Base-by-base conservation (phyloP, 371 early-diverging fungal species). In the Catenaria anguillulae region DNA sequence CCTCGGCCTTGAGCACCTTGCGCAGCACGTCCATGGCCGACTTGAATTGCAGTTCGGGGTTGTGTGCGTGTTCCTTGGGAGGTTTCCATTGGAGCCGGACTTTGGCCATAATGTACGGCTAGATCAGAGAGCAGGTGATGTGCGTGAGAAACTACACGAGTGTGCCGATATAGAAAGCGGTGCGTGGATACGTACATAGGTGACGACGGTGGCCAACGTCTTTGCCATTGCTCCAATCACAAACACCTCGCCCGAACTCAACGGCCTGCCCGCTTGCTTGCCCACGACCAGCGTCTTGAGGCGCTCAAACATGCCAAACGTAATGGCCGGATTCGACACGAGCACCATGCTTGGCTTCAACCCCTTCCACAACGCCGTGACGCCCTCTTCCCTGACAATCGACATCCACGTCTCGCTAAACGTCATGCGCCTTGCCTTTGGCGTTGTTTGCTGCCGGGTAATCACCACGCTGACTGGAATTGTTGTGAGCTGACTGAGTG, bases 31-130 rank as follows among this genome's bases (percentile, higher is more conserved):
- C 95, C 34, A 87, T 66, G n/a, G 90, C 78, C 63, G 87, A 83
- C 48, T 73, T 86, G 75, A 95, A 94, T 15, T 75, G 73, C 59
- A 81, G 68, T 33, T 80, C 74, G 5, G 66, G 68, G 19, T 77
- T 75, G 55, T 72, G 73, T 29, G 71, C 75, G 65, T 79, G 72
- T 60, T 75, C 76, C 67, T 82, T 83, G 58, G 85, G 81, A 19
- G 93, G 90, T 68, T 86, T 87, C 92, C 93, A 95, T 71, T 95
- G 95, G 68, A 95, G 78, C 60, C 92, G 77, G 21, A 90, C 89
- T 69, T 97, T 97, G 62, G 97, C 96, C 94, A 94, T 93, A 70
- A 97, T 97, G 70, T 94, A 95, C 33, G 97, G 96, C 67, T 93
- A 90, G 15, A 87, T 90, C n/a, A n/a, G n/a, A n/a, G 63, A 87